phyloP scores from a whole-genome alignment of 2,329 filamentous ascomycete species.

The Fusarium burgessii region DNA sequence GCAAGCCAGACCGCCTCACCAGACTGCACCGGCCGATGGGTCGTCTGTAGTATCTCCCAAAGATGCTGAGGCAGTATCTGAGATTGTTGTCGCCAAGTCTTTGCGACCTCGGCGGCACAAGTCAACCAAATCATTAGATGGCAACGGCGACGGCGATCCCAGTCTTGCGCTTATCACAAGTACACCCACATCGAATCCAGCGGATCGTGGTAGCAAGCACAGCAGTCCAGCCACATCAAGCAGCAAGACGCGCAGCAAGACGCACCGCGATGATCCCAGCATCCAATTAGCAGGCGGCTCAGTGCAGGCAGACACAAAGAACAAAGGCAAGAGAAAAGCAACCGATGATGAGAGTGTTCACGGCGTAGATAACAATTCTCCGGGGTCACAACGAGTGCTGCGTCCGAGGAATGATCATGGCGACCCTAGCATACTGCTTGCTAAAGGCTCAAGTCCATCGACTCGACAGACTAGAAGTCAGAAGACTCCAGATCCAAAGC shows the following conservation, averaged over 20 bases:
- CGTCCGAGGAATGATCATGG: slow-evolving; percentile 44
- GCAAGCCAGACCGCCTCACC: slow-evolving; percentile 19
- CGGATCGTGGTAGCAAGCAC: slow-evolving; percentile 27
- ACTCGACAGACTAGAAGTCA: slow-evolving; percentile 40
- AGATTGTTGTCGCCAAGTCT: slow-evolving; percentile 47
- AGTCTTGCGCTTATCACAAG: slow-evolving; percentile 47
- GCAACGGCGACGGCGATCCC: slow-evolving; percentile 45
- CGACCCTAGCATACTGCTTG: slow-evolving; percentile 45
- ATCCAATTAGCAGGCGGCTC: slow-evolving; percentile 40
- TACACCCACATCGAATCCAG: slow-evolving; percentile 22
- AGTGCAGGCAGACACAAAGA: slow-evolving; percentile 34
- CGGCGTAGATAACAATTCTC: slow-evolving; percentile 33
- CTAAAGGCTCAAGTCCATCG: slow-evolving; percentile 40
- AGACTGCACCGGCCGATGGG: slow-evolving; percentile 19
- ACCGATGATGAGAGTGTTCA: slow-evolving; percentile 31
- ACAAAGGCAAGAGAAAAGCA: slow-evolving; percentile 34
- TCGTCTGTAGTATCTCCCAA: slow-evolving; percentile 18
- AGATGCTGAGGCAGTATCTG: slow-evolving; percentile 32
- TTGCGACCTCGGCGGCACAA: slow-evolving; percentile 48
- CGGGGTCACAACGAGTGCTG: slow-evolving; percentile 44
- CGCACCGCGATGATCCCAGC: slow-evolving; percentile 42
- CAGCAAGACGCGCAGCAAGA: slow-evolving; percentile 47
- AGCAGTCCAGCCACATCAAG: slow-evolving; percentile 37
- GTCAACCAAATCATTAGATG: slow-evolving; percentile 41
- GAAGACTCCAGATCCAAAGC: slow-evolving; percentile 39